Evolutionary conservation across 495 filamentous ascomycete genomes (phyloP), one percentile per base, ranked within the genome.

Genomic region (Choiromyces venosus): DNA sequence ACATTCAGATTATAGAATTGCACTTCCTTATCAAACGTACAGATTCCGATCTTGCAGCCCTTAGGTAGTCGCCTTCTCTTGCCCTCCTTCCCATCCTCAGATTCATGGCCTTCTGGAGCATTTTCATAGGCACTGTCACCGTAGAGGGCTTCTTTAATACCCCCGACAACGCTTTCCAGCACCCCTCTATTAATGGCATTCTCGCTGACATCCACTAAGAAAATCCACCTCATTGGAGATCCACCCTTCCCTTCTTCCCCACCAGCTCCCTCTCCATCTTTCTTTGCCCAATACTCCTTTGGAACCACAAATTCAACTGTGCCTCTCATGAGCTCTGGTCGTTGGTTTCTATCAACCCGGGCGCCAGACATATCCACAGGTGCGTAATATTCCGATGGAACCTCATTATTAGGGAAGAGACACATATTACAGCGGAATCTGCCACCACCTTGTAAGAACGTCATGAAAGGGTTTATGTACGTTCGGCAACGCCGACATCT

Each of bases 391-490:
- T 97, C 95, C 1, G 91, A 82, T 1, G 92, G 85, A 7, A 96
- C 94, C 82, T 99, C 96, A 82, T 98, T 98, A 82, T 98, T 98
- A 5, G 96, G 92, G 83, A 97, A 97, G 35, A 90, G 94, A 84
- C 95, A 99, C 86, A 99, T 94, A 79, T 99, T 99, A 83, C 95
- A 99, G 71, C 96, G 93, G 79, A 97, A 97, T 82, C 94, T 96
- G 83, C 92, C 97, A 42, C 95, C 95, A 37, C 94, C 95, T 6
- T 92, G 92, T 66, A 90, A 87, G 86, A 99, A 99, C 71, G 91
- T 91, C 95, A 98, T 97, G 82, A 98, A 99, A 16, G 95, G 95
- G 80, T 99, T 99, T 83, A 99, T 96, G 82, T 99, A 99, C 19
- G 95, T 91, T 79, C 95, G 86, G 84, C 95, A 99, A 83, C 95